Conservation (phyloP, 140 eudicot species). For the Bidens hawaiensis region DNA sequence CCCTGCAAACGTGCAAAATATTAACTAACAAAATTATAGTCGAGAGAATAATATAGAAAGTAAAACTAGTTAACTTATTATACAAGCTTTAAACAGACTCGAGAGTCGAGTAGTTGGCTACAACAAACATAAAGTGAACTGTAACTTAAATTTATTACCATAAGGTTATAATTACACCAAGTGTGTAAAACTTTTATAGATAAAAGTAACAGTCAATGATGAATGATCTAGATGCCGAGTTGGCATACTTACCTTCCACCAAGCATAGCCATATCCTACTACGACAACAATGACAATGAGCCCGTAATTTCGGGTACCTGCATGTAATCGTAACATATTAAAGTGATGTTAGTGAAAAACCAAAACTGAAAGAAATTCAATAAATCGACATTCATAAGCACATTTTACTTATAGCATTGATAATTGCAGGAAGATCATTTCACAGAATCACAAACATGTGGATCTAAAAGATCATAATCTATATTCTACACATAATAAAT, state of each 20-base stretch:
- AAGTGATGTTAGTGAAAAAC: background rate
- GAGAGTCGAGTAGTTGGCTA: too few species aligned
- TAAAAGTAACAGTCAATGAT: background rate
- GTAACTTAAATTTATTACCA: background rate
- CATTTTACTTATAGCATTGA: background rate
- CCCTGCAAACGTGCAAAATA: slow-evolving; percentile 52
- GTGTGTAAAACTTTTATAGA: background rate
- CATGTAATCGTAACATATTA: slow-evolving; percentile 4
- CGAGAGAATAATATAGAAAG: background rate
- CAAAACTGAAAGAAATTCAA: background rate
- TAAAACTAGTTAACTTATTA: background rate
- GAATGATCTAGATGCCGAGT: background rate
- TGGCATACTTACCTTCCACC: slow-evolving; percentile 81
- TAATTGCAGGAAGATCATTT: slow-evolving; percentile 1
- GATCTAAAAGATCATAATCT: background rate
- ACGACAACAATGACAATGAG: slow-evolving; percentile 51
- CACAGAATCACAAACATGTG: background rate
- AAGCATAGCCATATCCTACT: slow-evolving; percentile 77
- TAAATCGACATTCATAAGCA: background rate
- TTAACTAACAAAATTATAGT: background rate
- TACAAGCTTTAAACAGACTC: too few species aligned
- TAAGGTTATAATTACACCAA: background rate
- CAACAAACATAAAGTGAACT: background rate
- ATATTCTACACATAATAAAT: background rate
- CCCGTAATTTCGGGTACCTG: slow-evolving; percentile 65